Conservation (phyloP, 225 moss, liverwort and hornwort species). For the Antitrichia curtipendula region DNA sequence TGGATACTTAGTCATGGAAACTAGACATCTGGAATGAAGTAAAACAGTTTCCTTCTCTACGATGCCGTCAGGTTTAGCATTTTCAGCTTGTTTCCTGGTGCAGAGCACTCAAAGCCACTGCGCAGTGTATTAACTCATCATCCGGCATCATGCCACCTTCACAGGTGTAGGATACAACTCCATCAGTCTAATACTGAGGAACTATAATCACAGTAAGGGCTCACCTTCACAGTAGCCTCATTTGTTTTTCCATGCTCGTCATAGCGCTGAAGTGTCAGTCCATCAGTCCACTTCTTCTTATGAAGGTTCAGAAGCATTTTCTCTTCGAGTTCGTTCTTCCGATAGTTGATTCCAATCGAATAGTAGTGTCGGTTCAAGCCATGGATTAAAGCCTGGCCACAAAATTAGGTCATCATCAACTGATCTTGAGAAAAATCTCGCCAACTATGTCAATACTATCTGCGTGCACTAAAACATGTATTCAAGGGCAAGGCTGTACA, state of each 20-base stretch:
- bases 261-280: slow-evolving; percentile 76
- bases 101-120: slow-evolving; percentile 39
- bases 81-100: slow-evolving; percentile 24
- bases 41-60: neutral
- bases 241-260: slow-evolving; percentile 84
- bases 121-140: slow-evolving; percentile 21
- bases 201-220: neutral
- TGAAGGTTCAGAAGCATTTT: slow-evolving; percentile 94
- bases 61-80: slow-evolving; percentile 29
- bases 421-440: neutral
- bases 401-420: neutral
- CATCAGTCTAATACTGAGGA: neutral
- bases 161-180: neutral
- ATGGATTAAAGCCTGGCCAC: slow-evolving; percentile 75
- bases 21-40: neutral
- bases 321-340: slow-evolving; percentile 92
- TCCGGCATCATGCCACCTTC: neutral
- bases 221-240: slow-evolving; percentile 80
- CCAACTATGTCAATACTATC: neutral
- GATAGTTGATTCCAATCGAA: slow-evolving; percentile 89
- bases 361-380: slow-evolving; percentile 93
- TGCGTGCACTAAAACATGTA: neutral
- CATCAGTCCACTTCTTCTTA: slow-evolving; percentile 99
- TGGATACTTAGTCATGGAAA: neutral
- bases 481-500: neutral